Base-by-base conservation (phyloP, 2,329 filamentous ascomycete genomes). In the Lasiodiplodia sp. region DNA sequence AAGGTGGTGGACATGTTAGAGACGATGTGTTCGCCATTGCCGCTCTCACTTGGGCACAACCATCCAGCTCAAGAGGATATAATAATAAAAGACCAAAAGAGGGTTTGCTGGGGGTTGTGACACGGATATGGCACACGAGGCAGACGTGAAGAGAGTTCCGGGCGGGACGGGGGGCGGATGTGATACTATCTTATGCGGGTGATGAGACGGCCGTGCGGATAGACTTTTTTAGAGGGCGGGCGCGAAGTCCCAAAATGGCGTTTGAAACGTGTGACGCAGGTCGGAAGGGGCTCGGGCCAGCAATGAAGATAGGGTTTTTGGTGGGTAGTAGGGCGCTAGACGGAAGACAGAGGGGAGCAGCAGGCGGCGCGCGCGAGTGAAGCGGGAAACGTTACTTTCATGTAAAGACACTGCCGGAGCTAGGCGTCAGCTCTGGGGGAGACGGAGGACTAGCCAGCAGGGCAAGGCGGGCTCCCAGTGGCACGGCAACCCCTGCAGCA, bases 1-100 rank as follows among this genome's bases (percentile, higher is more conserved):
- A 95, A 5, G 93, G 93, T 64, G 84, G 72, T 18, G 88, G 87
- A 79, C 93, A 96, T 21, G 70, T 44, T 75, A 74, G 40, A 72
- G 66, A 69, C 77, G 76, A 69, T 25, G 71, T 66, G 70, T 79
- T 79, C 63, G 75, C 72, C 76, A 79, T 79, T 68, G 67, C 69
- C 65, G 57, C 65, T 62, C 37, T 63, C 25, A 60, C 18, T 51
- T 51, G 12, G 16, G 66, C 47, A 62, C 66, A 23, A 63, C 55
- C 56, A 63, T 68, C 16, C 62, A 63, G 56, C 12, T 12, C 18
- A 31, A 49, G 67, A 25, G 21, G 38, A 53, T 38, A 57, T 55
- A 65, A 31, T 40, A 28, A 40, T 23, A 37, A 57, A 28, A 63
- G 60, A 31, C n/a, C 18, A 53, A 37, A 40, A 40, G 51, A 49